Percentiles rank a stretch among this genome's conserved stretches.
Conservation (phyloP, 345 rosid genomes). For the Eucalyptus tenuipes region DNA sequence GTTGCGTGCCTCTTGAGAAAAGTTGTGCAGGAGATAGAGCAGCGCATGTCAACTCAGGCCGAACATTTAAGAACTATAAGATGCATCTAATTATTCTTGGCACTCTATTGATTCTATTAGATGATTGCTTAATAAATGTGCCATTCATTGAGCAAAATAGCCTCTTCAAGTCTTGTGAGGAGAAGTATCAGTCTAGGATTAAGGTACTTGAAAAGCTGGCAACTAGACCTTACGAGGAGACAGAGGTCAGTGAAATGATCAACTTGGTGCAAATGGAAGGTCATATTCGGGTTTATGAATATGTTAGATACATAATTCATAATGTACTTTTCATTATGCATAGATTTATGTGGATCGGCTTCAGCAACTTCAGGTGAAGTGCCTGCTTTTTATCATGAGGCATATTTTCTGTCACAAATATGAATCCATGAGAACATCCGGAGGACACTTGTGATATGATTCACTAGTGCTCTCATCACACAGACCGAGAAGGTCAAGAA, state of each 20-base stretch:
- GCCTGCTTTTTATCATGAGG: not conserved
- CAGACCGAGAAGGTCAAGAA: slow-evolving; percentile 29
- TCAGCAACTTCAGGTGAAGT: slow-evolving; percentile 33
- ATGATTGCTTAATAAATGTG: not conserved
- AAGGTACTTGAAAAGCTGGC: slow-evolving; percentile 84
- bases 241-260: slow-evolving; percentile 28
- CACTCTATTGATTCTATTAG: not conserved
- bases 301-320: not conserved
- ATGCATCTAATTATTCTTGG: not conserved
- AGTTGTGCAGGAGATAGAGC: slow-evolving; percentile 86
- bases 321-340: not conserved
- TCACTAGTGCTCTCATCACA: not conserved
- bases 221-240: slow-evolving; percentile 50
- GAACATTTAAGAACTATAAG: slow-evolving; percentile 81
- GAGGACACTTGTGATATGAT: not conserved
- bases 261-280: not conserved
- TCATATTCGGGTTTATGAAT: not conserved
- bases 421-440: not conserved
- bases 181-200: slow-evolving; percentile 70
- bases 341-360: slow-evolving; percentile 39
- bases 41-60: slow-evolving; percentile 91
- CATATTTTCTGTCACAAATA: not conserved
- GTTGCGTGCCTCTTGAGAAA: slow-evolving; percentile 69
- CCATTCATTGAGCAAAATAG: slow-evolving; percentile 63
- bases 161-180: slow-evolving; percentile 76